Percentiles rank a stretch among this genome's conserved stretches.
These are phyloP conservation scores for Casuarina cunninghamiana DNA, from an alignment of 306 rosid species.

Conservation along the genomic window DNA sequence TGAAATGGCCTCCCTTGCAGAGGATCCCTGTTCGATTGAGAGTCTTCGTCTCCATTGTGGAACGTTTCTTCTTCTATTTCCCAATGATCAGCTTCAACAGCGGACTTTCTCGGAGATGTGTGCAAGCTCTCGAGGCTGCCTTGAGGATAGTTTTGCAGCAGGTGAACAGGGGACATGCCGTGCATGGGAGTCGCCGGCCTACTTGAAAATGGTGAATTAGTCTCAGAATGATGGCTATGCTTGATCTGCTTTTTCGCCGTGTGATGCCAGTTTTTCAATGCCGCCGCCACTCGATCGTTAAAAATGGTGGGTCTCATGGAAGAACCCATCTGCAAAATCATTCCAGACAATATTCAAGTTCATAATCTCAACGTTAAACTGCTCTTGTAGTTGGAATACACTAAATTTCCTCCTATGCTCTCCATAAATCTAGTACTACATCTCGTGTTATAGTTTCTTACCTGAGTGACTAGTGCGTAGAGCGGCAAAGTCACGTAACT, in stretches of 20 bases:
- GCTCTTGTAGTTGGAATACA: too few relatives aligned
- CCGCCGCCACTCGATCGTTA: conserved; percentile 54
- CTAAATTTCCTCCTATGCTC: background rate
- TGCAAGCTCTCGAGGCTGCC: conserved; percentile 29
- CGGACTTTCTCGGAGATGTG: conserved; percentile 37
- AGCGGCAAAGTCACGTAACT: conserved; percentile 89
- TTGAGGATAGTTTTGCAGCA: conserved; percentile 41
- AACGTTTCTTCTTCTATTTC: conserved; percentile 30
- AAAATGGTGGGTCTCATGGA: conserved; percentile 65
- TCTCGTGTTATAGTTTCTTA: conserved; percentile 14
- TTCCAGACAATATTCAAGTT: background rate
- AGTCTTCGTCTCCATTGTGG: conserved; percentile 5
- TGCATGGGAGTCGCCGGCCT: conserved; percentile 53
- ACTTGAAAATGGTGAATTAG: conserved; percentile 58
- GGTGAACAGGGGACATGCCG: conserved; percentile 68
- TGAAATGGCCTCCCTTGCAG: conserved; percentile 21
- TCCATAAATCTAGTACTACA: too few relatives aligned
- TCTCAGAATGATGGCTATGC: conserved; percentile 32
- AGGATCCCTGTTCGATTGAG: conserved; percentile 15
- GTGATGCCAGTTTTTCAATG: conserved; percentile 58
- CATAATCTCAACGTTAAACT: background rate
- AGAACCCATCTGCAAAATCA: conserved; percentile 61
- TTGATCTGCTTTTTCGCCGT: conserved; percentile 44
- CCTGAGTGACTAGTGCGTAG: conserved; percentile 94
- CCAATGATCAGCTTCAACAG: conserved; percentile 36